These are phyloP conservation scores for Globisporangium canariense DNA, from an alignment of 352 stramenopile genomes.

Conservation along the genomic window DNA sequence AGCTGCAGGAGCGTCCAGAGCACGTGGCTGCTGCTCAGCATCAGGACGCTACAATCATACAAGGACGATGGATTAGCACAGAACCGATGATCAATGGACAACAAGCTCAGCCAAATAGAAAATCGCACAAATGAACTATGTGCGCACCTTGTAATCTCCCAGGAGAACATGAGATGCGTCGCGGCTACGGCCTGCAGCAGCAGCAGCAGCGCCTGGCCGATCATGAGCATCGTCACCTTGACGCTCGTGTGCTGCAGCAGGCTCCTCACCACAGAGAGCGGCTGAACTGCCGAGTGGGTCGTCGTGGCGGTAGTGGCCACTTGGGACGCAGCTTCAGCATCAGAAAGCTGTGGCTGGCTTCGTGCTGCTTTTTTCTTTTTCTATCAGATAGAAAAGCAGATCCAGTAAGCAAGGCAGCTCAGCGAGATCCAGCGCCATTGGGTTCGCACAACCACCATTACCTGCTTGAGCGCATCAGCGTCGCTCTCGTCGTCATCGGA, in stretches of 20 bases:
- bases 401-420: not conserved
- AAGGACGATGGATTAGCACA: not conserved
- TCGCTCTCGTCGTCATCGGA: not conserved
- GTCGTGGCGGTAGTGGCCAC: not conserved
- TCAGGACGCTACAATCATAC: conserved; percentile 23
- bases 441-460: not conserved
- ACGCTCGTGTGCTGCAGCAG: conserved; percentile 19
- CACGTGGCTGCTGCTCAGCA: conserved; percentile 47
- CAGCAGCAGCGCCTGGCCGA: conserved; percentile 33
- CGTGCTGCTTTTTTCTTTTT: conserved; percentile 9
- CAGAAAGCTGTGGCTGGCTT: not conserved
- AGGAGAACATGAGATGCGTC: conserved; percentile 26
- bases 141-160: conserved; percentile 42
- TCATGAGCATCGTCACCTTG: conserved; percentile 25
- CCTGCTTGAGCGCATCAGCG: not conserved
- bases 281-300: not conserved
- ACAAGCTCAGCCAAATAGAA: not conserved
- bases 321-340: not conserved
- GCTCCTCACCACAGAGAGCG: not conserved
- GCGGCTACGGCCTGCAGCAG: conserved; percentile 25
- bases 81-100: not conserved
- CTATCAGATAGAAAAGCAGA: not conserved
- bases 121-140: not conserved
- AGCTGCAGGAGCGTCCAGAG: conserved; percentile 37
- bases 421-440: not conserved